These are phyloP conservation scores for Lentinula edodes DNA, from an alignment of 768 basidiomycete species.

Conservation along the genomic window DNA sequence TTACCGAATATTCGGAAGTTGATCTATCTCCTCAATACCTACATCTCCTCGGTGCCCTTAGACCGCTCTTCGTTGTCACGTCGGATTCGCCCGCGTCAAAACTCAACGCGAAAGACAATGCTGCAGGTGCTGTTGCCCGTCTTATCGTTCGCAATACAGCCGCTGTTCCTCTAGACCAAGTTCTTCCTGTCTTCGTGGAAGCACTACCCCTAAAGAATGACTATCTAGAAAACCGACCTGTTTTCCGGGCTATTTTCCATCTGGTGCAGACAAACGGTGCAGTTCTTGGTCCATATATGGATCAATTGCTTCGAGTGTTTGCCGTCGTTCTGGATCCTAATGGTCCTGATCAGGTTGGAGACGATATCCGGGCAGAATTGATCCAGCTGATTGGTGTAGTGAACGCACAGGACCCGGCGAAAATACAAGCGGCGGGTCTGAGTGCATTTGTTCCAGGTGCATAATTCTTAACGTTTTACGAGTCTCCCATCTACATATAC, in stretches of 20 bases:
- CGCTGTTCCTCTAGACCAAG: constrained; percentile 85
- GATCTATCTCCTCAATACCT: constrained; percentile 83
- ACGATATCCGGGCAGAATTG: constrained; percentile 72
- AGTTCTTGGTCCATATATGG: constrained; percentile 68
- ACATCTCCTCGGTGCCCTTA: constrained; percentile 71
- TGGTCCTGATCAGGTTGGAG: constrained; percentile 69
- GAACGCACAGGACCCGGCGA: constrained; percentile 68
- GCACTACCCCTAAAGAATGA: constrained; percentile 88
- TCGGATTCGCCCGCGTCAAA: constrained; percentile 57
- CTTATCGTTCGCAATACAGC: constrained; percentile 74
- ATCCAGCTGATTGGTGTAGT: constrained; percentile 68
- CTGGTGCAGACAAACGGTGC: constrained; percentile 76
- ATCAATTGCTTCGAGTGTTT: constrained; percentile 75
- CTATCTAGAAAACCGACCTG: constrained; percentile 81
- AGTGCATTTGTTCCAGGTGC: constrained; percentile 43
- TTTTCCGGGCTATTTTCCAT: constrained; percentile 86
- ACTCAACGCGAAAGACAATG: constrained; percentile 92
- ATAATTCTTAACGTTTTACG: constrained; percentile 17
- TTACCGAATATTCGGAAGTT: constrained; percentile 78
- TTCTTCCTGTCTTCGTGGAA: constrained; percentile 77
- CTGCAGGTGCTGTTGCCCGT: constrained; percentile 88
- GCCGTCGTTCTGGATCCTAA: constrained; percentile 76
- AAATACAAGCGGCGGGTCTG: constrained; percentile 79
- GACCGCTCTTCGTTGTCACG: constrained; percentile 70
- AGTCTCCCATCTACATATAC: constrained; percentile 2